Base-by-base conservation (phyloP, 345 rosid genomes). In the Dipteronia dyeriana region DNA sequence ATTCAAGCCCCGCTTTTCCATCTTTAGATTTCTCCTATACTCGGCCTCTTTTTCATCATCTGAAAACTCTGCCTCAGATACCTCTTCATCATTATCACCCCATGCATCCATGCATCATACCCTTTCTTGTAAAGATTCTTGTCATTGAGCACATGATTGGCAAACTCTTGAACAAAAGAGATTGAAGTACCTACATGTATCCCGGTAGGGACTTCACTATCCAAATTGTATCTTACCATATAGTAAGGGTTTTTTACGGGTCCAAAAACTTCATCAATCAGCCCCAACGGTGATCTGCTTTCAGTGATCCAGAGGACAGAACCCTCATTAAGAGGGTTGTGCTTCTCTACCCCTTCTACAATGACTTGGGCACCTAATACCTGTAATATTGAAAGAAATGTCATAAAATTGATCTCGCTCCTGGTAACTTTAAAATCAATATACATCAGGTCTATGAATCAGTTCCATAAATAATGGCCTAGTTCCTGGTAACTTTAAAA, bases 81-180 rank as follows among this genome's bases (percentile, higher is more conserved):
- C 26, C 91, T 94, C 98, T 86, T 97, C 99, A 72, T 97, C 99
- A 74, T 94, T 85, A 78, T 94, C 95, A 39, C 97, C 96, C 56
- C 98, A 94, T 49, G 97, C 97, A 88, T 97, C 99, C n/a, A n/a
- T n/a, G 97, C 97, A 88, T 97, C 99, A 63, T 94, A 97, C 20
- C 97, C 98, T 89, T 97, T 97, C 83, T 85, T 87, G 87, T 91
- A 85, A 69, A 97, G 84, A 74, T 86, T 88, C 87, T 90, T 84
- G 72, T 91, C 90, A 72, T 81, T 87, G 61, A 97, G 91, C 75
- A 92, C 88, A 77, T 91, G 93, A 79, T 80, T 74, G 75, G 91
- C 97, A 77, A 88, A 97, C 79, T 97, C 99, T 0, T 85, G 83
- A 22, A 92, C 92, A 83, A 89, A 92, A 9, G 99, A 91, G 73